phyloP scores from a whole-genome alignment of 2,329 filamentous ascomycete genomes.

The Nemania sp. region DNA sequence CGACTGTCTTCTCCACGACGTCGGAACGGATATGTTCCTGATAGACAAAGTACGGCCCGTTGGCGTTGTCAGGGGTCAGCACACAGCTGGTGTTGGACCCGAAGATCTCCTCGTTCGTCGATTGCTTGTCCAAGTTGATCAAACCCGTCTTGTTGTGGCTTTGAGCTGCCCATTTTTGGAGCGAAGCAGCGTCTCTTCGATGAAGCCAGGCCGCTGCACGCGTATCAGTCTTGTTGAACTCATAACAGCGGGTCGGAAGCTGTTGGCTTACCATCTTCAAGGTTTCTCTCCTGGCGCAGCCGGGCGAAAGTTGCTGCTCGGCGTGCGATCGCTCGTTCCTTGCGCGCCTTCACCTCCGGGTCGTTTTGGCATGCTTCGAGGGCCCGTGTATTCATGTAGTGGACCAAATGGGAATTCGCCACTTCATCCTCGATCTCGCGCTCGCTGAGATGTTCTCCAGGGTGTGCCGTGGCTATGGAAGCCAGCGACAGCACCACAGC shows the following conservation, averaged over 20 bases:
- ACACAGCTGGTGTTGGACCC: slow-evolving; percentile 49
- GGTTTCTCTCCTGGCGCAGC: slow-evolving; percentile 43
- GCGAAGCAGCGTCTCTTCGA: slow-evolving; percentile 44
- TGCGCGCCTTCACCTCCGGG: slow-evolving; percentile 46
- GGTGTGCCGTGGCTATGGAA: slow-evolving; percentile 34
- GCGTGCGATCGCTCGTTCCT: slow-evolving; percentile 45
- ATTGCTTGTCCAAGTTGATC: slow-evolving; percentile 40
- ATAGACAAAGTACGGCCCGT: slow-evolving; percentile 51
- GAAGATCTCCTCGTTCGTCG: slow-evolving; percentile 43
- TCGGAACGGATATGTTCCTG: slow-evolving; percentile 49
- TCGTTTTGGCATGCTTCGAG: slow-evolving; percentile 46
- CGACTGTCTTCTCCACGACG: slow-evolving; percentile 45
- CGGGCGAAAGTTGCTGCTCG: slow-evolving; percentile 45
- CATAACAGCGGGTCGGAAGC: neutral
- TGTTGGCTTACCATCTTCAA: slow-evolving; percentile 33
- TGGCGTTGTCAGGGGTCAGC: slow-evolving; percentile 48
- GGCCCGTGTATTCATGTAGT: slow-evolving; percentile 38
- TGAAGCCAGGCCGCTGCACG: slow-evolving; percentile 35
- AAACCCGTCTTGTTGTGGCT: slow-evolving; percentile 46
- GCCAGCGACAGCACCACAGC: slow-evolving; percentile 32
- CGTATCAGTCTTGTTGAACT: neutral
- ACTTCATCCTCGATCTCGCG: slow-evolving; percentile 36
- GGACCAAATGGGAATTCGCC: slow-evolving; percentile 38
- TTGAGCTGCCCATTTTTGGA: slow-evolving; percentile 45
- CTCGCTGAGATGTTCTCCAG: slow-evolving; percentile 37